Percentiles rank a stretch among this genome's conserved stretches.
phyloP scores from a whole-genome alignment of 306 rosid species.

The Castanea crenata region DNA sequence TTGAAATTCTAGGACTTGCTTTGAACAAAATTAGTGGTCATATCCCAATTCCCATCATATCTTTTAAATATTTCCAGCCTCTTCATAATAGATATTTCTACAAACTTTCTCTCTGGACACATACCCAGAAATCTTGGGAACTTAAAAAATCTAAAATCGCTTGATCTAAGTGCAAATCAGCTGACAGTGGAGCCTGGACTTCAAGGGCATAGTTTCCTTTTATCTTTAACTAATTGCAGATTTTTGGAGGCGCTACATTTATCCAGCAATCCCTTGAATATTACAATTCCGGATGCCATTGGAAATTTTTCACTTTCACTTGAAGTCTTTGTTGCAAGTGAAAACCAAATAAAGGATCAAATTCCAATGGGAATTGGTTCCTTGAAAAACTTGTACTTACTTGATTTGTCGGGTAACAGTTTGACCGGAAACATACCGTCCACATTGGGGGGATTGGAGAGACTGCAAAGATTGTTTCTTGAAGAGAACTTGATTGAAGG shows the following conservation, averaged over 20 bases:
- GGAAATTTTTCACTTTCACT: not conserved
- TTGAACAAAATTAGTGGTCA: not conserved
- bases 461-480: not conserved
- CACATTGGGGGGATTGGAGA: not conserved
- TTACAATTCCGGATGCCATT: not conserved
- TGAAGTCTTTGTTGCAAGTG: accelerated
- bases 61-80: not conserved
- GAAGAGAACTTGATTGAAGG: not conserved
- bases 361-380: too few species aligned
- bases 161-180: not conserved
- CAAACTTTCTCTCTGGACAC: not conserved
- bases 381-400: too few species aligned
- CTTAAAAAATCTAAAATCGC: not conserved
- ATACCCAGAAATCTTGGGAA: not conserved
- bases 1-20: accelerated
- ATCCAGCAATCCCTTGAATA: not conserved
- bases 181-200: not conserved
- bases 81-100: accelerated
- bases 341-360: too few species aligned
- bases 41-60: not conserved
- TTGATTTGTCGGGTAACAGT: too few species aligned
- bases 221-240: not conserved
- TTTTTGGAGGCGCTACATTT: not conserved
- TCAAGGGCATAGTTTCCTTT: not conserved
- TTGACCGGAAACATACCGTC: too few species aligned